phyloP scores from a whole-genome alignment of 2,329 filamentous ascomycete genomes.

The Pseudodiploospora longispora region DNA sequence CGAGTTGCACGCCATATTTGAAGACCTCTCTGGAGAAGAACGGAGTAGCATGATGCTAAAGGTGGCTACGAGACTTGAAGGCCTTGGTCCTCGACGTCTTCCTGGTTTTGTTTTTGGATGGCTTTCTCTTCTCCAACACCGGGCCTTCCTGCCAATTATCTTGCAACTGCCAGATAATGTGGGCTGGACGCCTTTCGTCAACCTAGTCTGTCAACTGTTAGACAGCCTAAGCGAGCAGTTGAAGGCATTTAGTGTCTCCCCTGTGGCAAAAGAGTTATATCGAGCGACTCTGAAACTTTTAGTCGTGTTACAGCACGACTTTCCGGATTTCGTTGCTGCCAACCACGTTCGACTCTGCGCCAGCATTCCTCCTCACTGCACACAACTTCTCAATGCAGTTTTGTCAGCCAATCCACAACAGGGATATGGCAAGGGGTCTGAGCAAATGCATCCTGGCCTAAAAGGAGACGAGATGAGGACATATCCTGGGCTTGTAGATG shows the following conservation, averaged over 20 bases:
- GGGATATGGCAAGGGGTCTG: conserved; percentile 55
- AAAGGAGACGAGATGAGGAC: conserved; percentile 70
- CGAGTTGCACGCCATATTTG: conserved; percentile 54
- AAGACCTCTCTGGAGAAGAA: conserved; percentile 52
- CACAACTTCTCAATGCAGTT: conserved; percentile 82
- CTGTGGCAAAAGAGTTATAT: conserved; percentile 74
- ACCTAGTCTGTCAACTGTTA: conserved; percentile 65
- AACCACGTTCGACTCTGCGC: conserved; percentile 78
- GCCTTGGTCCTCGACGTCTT: conserved; percentile 67
- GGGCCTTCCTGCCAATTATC: conserved; percentile 73
- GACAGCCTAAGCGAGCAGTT: conserved; percentile 71
- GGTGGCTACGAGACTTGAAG: conserved; percentile 62
- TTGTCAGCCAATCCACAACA: conserved; percentile 73
- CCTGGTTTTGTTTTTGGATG: conserved; percentile 81
- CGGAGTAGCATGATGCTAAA: conserved; percentile 62
- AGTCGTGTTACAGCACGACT: conserved; percentile 84
- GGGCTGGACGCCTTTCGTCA: conserved; percentile 71
- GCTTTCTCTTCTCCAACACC: conserved; percentile 75
- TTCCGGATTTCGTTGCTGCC: conserved; percentile 83
- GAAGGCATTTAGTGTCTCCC: conserved; percentile 61
- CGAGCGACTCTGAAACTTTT: conserved; percentile 75
- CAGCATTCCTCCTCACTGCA: conserved; percentile 73
- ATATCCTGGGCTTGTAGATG: conserved; percentile 55
- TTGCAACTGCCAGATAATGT: conserved; percentile 57
- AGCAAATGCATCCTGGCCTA: conserved; percentile 45